Conservation (phyloP, 345 rosid genomes). For the Turritis glabra region DNA sequence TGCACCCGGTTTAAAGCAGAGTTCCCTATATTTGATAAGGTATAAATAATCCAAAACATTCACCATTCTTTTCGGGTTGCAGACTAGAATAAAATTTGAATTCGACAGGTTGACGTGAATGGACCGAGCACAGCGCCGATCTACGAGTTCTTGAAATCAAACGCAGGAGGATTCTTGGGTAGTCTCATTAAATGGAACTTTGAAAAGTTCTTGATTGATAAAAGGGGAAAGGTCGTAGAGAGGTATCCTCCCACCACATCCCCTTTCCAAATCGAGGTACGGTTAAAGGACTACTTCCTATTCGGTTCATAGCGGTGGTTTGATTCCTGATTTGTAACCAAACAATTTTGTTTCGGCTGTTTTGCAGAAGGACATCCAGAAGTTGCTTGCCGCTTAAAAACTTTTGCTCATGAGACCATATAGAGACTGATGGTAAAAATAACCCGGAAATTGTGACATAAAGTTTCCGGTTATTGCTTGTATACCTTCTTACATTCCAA, state of each 20-base stretch:
- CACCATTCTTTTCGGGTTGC: background rate
- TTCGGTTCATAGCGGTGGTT: slow-evolving; percentile 6
- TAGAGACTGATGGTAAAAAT: slow-evolving; percentile 3
- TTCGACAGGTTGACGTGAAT: slow-evolving; percentile 80
- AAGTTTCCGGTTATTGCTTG: slow-evolving; percentile 2
- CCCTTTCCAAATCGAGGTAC: slow-evolving; percentile 93
- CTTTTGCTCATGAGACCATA: slow-evolving; percentile 19
- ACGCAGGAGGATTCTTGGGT: slow-evolving; percentile 77
- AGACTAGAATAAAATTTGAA: background rate
- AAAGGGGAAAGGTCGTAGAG: slow-evolving; percentile 83
- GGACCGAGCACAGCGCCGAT: slow-evolving; percentile 88
- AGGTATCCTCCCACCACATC: slow-evolving; percentile 94
- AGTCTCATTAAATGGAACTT: slow-evolving; percentile 92
- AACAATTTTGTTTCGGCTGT: background rate
- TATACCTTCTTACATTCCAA: slow-evolving; percentile 1
- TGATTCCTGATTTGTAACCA: background rate
- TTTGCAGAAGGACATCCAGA: slow-evolving; percentile 38
- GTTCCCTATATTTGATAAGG: slow-evolving; percentile 92
- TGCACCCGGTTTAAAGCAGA: slow-evolving; percentile 91
- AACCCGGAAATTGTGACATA: background rate
- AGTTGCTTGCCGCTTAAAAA: slow-evolving; percentile 31
- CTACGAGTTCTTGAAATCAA: slow-evolving; percentile 84
- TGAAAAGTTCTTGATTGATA: slow-evolving; percentile 90
- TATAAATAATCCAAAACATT: slow-evolving; percentile 5
- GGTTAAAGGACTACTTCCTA: background rate